Percentiles rank a stretch among this genome's conserved stretches.
These are phyloP conservation scores for Phaeosphaeriaceae sp. DNA, from an alignment of 2,329 filamentous ascomycete species.

Conservation along the genomic window DNA sequence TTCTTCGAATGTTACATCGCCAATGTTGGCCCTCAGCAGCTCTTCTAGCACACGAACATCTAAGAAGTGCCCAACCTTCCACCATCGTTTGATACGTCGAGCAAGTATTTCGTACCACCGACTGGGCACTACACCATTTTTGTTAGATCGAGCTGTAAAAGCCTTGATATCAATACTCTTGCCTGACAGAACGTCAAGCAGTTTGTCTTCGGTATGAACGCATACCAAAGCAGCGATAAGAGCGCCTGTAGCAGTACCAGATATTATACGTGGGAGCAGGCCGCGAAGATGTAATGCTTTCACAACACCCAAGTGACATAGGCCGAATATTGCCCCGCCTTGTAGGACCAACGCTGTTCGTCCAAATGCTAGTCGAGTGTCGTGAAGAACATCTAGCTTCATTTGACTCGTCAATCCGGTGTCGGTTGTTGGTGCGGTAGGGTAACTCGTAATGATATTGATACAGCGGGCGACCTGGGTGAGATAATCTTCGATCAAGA, in stretches of 20 bases:
- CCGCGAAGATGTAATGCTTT: conserved; percentile 83
- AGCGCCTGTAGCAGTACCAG: conserved; percentile 87
- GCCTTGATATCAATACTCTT: conserved; percentile 83
- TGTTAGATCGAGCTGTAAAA: conserved; percentile 61
- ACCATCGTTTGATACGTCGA: conserved; percentile 72
- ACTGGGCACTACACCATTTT: conserved; percentile 34
- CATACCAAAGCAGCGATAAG: conserved; percentile 87
- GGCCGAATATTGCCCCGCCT: conserved; percentile 87
- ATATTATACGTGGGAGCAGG: conserved; percentile 86
- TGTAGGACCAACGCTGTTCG: conserved; percentile 85
- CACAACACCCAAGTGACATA: conserved; percentile 89
- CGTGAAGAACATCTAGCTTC: conserved; percentile 85
- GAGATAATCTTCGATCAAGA: conserved; percentile 89
- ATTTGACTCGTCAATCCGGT: conserved; percentile 70
- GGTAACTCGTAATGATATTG: conserved; percentile 73
- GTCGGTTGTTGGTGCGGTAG: conserved; percentile 57
- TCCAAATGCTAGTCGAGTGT: conserved; percentile 87
- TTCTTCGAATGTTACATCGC: conserved; percentile 91
- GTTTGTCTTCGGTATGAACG: conserved; percentile 84
- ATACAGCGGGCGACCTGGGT: conserved; percentile 82
- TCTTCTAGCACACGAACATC: conserved; percentile 83
- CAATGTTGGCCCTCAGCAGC: conserved; percentile 83
- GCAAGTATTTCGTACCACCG: conserved; percentile 63
- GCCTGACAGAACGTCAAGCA: conserved; percentile 76
- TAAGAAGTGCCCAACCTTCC: conserved; percentile 79